Base-by-base conservation (phyloP, 2,329 filamentous ascomycete genomes). In the Rhexocercosporidium sp. region DNA sequence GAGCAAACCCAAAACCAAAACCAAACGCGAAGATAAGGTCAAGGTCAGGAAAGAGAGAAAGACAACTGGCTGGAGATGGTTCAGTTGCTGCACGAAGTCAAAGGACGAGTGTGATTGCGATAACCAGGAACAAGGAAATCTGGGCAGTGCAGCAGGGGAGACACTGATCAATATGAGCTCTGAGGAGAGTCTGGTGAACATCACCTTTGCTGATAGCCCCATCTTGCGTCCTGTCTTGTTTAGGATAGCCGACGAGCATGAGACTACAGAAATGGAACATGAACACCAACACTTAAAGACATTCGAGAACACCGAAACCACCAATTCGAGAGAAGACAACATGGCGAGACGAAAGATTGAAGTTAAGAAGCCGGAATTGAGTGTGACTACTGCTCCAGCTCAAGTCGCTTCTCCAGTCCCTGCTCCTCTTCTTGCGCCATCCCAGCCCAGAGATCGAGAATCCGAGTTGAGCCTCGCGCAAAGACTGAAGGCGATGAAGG, bases 181-280 rank as follows among this genome's bases (percentile, higher is more conserved):
- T n/a, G 44, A 51, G 29, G 59, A 53, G 20, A 62, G 59, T 18
- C 29, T 62, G 59, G 59, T 62, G 31, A 62, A 62, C 53, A 41
- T 53, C 31, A 51, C 46, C 27, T 34, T 62, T 39, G 44, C 5
- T 8, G 22, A 39, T 7, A 27, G 46, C n/a, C 18, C 46, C 3
- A 16, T 27, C 20, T 16, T 39, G 3, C 29, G 18, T 39, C 27
- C 46, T 39, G 54, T 16, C 54, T 39, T 18, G 20, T 37, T 57
- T 25, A 27, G 22, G 34, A 39, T 57, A 39, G 54, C 31, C 54
- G 31, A 27, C 29, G 31, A 14, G 2, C 20, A 25, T 18, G 22
- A 51, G 6, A 51, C 14, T 0, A 41, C 11, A 41, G 12, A 31
- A 27, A 7, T 27, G 20, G 54, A 12, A 37, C 31, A 25, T 34